A percentile compares a stretch with the other conserved stretches of the same genome.
Conservation (phyloP, 148 eudicot species). For the Fagopyrum tataricum region DNA sequence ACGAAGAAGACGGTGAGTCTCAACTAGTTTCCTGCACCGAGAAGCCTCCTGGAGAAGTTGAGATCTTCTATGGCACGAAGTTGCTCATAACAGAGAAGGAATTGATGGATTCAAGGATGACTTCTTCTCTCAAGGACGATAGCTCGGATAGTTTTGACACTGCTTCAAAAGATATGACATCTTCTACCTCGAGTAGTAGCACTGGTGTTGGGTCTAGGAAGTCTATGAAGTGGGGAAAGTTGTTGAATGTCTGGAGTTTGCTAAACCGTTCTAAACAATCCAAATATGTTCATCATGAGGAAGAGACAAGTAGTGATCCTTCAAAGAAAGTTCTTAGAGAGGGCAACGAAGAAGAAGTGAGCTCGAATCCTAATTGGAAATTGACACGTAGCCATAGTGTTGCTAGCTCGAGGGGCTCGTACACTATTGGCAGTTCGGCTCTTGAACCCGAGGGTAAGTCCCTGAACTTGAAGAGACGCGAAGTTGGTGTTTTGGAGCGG, state of each 20-base stretch:
- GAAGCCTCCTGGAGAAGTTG: background rate
- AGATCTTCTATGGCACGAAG: background rate
- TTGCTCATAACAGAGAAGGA: conserved; percentile 53
- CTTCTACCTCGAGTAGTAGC: conserved; percentile 26
- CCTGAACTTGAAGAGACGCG: conserved; percentile 16
- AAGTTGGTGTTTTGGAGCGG: conserved; percentile 27
- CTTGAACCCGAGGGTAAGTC: background rate
- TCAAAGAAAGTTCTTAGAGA: background rate
- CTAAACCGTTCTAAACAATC: background rate
- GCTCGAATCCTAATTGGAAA: conserved; percentile 6
- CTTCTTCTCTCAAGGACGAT: conserved; percentile 34
- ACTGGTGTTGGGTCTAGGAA: conserved; percentile 38
- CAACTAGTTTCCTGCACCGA: background rate
- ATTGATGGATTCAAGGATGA: conserved; percentile 45
- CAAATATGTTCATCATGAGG: conserved; percentile 8
- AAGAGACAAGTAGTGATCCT: background rate
- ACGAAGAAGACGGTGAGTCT: background rate
- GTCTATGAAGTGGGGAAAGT: conserved; percentile 48
- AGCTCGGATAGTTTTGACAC: conserved; percentile 35
- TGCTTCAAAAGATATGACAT: conserved; percentile 29
- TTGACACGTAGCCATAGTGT: background rate
- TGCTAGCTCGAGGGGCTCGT: conserved; percentile 1
- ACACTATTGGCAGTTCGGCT: background rate
- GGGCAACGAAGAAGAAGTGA: conserved; percentile 7
- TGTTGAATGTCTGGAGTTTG: conserved; percentile 14